Evolutionary conservation across 345 rosid genomes (phyloP).

Genomic region (Balakata baccata): DNA sequence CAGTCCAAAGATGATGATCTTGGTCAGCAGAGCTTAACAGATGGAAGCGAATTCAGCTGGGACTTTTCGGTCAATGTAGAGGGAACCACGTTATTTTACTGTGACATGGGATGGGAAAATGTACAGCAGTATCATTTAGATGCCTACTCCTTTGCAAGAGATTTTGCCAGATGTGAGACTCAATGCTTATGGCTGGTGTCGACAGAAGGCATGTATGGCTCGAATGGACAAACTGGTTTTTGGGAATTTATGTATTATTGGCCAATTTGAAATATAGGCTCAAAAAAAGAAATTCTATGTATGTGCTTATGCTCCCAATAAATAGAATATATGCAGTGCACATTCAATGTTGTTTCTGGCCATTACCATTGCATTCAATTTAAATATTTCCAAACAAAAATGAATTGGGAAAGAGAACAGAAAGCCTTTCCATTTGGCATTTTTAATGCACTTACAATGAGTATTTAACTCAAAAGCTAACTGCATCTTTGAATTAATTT

Average conservation of each 20-base stretch:
- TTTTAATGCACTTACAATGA: background rate
- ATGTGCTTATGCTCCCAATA: background rate
- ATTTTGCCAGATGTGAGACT: constrained; percentile 29
- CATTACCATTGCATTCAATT: background rate
- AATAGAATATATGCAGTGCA: background rate
- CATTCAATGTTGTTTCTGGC: background rate
- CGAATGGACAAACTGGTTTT: constrained; percentile 40
- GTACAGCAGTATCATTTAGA: constrained; percentile 36
- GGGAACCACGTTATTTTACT: constrained; percentile 48
- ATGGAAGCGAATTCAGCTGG: constrained; percentile 49
- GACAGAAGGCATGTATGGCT: constrained; percentile 41
- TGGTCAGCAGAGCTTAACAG: constrained; percentile 39
- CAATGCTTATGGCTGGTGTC: constrained; percentile 47
- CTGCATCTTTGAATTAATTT: background rate
- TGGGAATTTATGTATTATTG: constrained; percentile 53
- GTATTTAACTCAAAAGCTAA: background rate
- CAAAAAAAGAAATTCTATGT: background rate
- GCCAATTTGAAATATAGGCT: constrained; percentile 26
- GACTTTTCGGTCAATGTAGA: constrained; percentile 35
- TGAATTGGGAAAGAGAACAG: constrained; percentile 1
- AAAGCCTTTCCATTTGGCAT: constrained; percentile 6
- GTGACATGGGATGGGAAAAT: constrained; percentile 42
- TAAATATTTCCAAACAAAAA: background rate
- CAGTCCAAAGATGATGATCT: constrained; percentile 54
- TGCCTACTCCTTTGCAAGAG: constrained; percentile 37